Evolutionary conservation across 106 monocot genomes (phyloP), one percentile per base, ranked within the genome.

Genomic region (Dioscorea zingiberensis): DNA sequence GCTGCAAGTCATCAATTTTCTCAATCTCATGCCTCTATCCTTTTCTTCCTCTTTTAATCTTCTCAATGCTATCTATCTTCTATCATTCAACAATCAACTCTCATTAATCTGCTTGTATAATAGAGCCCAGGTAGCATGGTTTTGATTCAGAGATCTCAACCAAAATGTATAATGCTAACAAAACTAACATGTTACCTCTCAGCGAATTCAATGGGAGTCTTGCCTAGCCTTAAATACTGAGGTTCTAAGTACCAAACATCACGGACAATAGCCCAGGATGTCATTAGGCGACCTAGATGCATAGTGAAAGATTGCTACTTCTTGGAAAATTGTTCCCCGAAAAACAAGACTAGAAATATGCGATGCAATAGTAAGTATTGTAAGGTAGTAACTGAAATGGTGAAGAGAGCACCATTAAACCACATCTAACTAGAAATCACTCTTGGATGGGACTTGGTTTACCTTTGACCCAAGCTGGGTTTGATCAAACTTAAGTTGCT

Each of bases 161-260:
- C 51, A 51, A 3, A 16, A 16, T 51, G 15, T 4, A 18, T 18
- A 16, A 51, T 51, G 51, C 8, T 15, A 18, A 51, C 51, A 18
- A 51, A 51, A 51, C 18, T 4, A 48, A 51, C 13, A 51, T 63
- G 28, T 0, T 47, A 91, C 95, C 95, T 88, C 74, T 95, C 95
- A 62, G 95, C 95, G 77, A 95, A 95, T 85, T 91, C 88, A 66
- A 95, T 95, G 28, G 95, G 32, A 10, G 91, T 85, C 65, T 95
- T 87, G 14, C 91, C 88, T 28, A 71, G 77, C 59, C 65, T 91
- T 67, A 91, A 44, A 60, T 71, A 95, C 67, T 95, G 95, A 71
- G 95, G 95, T 74, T 91, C 95, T 56, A 95, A 79, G 67, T 95
- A 95, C 95, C 95, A 95, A 27, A 95, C 95, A 78, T 95, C 91